phyloP scores from a whole-genome alignment of 2,329 filamentous ascomycete species.

The Aspergillus pseudoglaucus region DNA sequence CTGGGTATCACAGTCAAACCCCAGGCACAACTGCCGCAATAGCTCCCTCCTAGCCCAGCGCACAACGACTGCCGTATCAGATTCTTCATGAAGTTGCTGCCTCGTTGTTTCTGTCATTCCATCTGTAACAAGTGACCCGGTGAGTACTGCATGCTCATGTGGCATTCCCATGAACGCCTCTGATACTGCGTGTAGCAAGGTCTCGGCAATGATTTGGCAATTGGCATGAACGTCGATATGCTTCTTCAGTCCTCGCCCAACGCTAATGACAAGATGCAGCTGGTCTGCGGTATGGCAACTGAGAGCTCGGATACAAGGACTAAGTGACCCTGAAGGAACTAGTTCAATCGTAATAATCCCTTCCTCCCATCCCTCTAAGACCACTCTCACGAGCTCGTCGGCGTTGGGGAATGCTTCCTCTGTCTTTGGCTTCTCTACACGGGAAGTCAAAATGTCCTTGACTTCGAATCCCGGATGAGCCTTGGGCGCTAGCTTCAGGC shows the following conservation, averaged over 20 bases:
- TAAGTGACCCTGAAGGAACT: slow-evolving; percentile 26
- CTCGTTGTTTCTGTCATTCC: slow-evolving; percentile 29
- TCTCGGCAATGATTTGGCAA: slow-evolving; percentile 34
- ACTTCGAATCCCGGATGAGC: slow-evolving; percentile 41
- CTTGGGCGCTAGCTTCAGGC: slow-evolving; percentile 35
- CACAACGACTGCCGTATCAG: slow-evolving; percentile 33
- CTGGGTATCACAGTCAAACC: slow-evolving; percentile 44
- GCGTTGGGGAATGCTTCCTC: slow-evolving; percentile 42
- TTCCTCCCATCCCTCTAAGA: slow-evolving; percentile 28
- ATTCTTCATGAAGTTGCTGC: slow-evolving; percentile 27
- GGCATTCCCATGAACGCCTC: slow-evolving; percentile 30
- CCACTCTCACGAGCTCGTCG: slow-evolving; percentile 26
- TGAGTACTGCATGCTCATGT: slow-evolving; percentile 31
- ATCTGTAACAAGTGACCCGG: slow-evolving; percentile 27
- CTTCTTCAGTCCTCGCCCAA: slow-evolving; percentile 23
- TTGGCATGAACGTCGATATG: slow-evolving; percentile 29
- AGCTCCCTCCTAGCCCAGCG: slow-evolving; percentile 41
- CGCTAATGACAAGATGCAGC: slow-evolving; percentile 26
- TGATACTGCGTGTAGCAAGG: slow-evolving; percentile 30
- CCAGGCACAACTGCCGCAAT: slow-evolving; percentile 43
- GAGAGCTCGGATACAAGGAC: slow-evolving; percentile 29
- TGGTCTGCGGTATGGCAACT: slow-evolving; percentile 23
- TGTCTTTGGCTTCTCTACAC: slow-evolving; percentile 27
- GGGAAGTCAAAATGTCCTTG: slow-evolving; percentile 36
- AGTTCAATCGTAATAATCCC: slow-evolving; percentile 28